Base-by-base conservation (phyloP, 257 asterid species). In the Salvia miltiorrhiza region DNA sequence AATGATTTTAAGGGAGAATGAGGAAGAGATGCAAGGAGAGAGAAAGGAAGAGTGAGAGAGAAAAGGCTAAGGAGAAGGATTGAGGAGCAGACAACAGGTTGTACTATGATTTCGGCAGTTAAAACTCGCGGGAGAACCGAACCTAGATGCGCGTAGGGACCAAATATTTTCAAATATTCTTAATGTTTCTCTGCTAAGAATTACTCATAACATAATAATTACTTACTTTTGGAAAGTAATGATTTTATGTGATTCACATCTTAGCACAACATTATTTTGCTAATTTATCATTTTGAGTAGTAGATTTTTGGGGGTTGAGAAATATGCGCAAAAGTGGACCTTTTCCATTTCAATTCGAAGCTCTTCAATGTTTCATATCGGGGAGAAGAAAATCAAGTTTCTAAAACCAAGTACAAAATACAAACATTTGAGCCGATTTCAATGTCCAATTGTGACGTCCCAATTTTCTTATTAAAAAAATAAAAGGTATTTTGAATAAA, bases 81-180 rank as follows among this genome's bases (percentile, higher is more conserved):
- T 17, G 80, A 30, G 74, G 60, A 48, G 72, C 63, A 75, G 79
- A 74, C 61, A 50, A 77, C 77, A 49, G 87, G 83, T 77, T 50
- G 70, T 23, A 80, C 88, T 77, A 71, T 69, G 73, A 86, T 80
- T 86, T 84, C 88, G 92, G 88, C 85, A 30, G 87, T 77, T 78
- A 75, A 80, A 83, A 78, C 88, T 83, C 84, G 88, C 92, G 86
- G 83, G 85, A 84, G 87, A 82, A 86, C 74, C 85, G 85, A 83
- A 71, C 84, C 63, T 45, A 32, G 12, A 57, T 73, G 69, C 62
- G 65, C 67, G 58, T 74, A 10, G 11, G 79, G 70, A 19, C 69
- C 37, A 44, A 65, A 47, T 28, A 17, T 32, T 28, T 9, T 63
- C 1, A 67, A 7, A 20, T 21, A 1, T 48, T 1, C n/a, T n/a